These are phyloP conservation scores for Scedosporium dehoogii DNA, from an alignment of 2,329 filamentous ascomycete species.

Conservation along the genomic window DNA sequence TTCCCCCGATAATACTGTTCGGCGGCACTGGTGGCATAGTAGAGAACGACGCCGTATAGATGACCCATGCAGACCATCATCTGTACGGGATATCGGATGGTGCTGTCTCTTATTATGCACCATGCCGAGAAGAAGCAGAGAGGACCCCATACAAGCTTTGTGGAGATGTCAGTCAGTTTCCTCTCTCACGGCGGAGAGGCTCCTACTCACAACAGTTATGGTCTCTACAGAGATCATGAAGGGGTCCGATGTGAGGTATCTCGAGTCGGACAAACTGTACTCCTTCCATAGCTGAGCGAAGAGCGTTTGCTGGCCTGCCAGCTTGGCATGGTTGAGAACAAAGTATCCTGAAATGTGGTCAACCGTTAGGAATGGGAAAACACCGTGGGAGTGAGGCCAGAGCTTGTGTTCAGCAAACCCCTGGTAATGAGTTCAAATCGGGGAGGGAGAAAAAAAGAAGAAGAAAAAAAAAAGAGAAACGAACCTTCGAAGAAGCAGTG, in stretches of 20 bases:
- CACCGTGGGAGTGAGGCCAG: too few relatives aligned
- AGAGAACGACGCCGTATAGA: conserved; percentile 52
- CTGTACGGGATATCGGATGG: conserved; percentile 41
- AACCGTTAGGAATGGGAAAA: neutral
- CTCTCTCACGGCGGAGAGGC: neutral
- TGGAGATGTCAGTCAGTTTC: neutral
- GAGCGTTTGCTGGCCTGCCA: conserved; percentile 60
- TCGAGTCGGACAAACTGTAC: conserved; percentile 76
- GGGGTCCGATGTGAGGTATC: conserved; percentile 71
- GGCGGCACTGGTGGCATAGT: conserved; percentile 47
- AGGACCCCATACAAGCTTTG: conserved; percentile 46
- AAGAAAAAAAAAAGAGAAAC: too few relatives aligned
- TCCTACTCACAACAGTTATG: conserved; percentile 59
- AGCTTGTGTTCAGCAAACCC: neutral
- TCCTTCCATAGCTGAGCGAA: conserved; percentile 90
- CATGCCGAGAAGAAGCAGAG: conserved; percentile 40
- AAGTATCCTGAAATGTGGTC: conserved; percentile 53
- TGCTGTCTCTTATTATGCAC: conserved; percentile 31
- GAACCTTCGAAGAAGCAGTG: conserved; percentile 75
- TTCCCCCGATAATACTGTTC: conserved; percentile 34
- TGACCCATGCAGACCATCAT: conserved; percentile 41
- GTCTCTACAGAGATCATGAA: conserved; percentile 85
- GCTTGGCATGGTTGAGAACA: conserved; percentile 53
- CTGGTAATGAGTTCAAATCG: neutral
- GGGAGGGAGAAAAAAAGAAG: neutral